A percentile compares a stretch with the other conserved stretches of the same genome.
Conservation (phyloP, 2,329 filamentous ascomycete species). For the Cryphonectria radicalis region DNA sequence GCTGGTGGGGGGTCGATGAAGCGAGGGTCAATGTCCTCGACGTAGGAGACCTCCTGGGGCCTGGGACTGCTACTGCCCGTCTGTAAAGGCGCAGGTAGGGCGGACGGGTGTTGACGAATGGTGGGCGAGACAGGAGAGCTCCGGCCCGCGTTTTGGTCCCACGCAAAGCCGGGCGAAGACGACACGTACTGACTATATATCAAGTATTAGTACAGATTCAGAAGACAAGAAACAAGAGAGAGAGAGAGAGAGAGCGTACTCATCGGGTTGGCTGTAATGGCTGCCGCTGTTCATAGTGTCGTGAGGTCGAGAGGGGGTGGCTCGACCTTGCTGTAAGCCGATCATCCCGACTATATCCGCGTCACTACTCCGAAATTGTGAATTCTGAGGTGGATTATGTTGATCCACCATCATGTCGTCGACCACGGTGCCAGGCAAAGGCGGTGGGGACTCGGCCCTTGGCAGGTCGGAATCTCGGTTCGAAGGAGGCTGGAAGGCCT, state of each 20-base stretch:
- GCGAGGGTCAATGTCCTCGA: constrained; percentile 86
- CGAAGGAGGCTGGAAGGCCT: constrained; percentile 45
- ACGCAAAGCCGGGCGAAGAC: constrained; percentile 52
- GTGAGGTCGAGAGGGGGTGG: constrained; percentile 43
- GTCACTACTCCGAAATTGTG: constrained; percentile 64
- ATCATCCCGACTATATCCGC: constrained; percentile 76
- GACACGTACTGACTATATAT: constrained; percentile 55
- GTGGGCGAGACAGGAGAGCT: constrained; percentile 51
- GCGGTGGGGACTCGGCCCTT: constrained; percentile 67
- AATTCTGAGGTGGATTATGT: constrained; percentile 50
- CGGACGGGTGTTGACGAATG: constrained; percentile 41
- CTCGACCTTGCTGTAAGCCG: constrained; percentile 62
- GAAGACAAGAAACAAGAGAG: background rate
- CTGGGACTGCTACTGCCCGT: constrained; percentile 43
- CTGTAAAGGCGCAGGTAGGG: constrained; percentile 32
- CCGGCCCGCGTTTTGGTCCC: constrained; percentile 53
- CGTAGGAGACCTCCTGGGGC: constrained; percentile 29
- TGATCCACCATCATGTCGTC: constrained; percentile 72
- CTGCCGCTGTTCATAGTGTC: constrained; percentile 66
- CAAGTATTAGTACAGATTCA: background rate
- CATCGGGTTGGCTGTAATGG: constrained; percentile 68
- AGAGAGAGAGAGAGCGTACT: constrained; percentile 58
- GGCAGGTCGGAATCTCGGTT: constrained; percentile 52
- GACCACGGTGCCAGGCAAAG: constrained; percentile 52
- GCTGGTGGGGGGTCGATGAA: constrained; percentile 62